These are phyloP conservation scores for Starmerella tilneyi DNA, from an alignment of 805 yeast species.

Conservation along the genomic window DNA sequence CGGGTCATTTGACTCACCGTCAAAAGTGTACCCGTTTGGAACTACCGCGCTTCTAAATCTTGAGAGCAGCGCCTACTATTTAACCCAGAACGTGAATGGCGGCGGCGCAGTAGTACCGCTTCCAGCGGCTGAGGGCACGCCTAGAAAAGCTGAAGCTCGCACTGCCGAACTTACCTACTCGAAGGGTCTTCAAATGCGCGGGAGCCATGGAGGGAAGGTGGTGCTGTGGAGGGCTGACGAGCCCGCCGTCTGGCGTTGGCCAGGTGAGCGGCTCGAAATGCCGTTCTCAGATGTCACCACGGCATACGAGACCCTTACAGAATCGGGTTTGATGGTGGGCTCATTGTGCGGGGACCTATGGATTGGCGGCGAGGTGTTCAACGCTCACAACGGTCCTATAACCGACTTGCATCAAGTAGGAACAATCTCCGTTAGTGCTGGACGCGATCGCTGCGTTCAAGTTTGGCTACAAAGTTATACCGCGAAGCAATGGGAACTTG, in stretches of 20 bases:
- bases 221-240: conserved; percentile 14
- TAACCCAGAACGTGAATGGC: not conserved
- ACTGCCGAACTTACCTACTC: not conserved
- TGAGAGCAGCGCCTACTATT: not conserved
- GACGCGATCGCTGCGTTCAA: conserved; percentile 25
- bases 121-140: not conserved
- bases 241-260: conserved; percentile 10
- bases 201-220: not conserved
- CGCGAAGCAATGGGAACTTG: conserved; percentile 38
- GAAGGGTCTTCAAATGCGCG: not conserved
- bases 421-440: conserved; percentile 7
- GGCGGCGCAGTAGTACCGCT: not conserved
- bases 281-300: conserved; percentile 8
- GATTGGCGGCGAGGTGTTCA: conserved; percentile 6
- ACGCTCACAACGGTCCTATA: conserved; percentile 24
- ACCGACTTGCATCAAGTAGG: conserved; percentile 17
- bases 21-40: not conserved
- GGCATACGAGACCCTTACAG: not conserved
- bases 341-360: conserved; percentile 14
- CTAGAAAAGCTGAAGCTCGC: not conserved
- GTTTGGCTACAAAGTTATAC: conserved; percentile 12
- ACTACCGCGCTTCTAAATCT: not conserved
- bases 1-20: not conserved
- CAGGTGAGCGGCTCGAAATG: not conserved
- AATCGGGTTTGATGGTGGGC: conserved; percentile 9